These are phyloP conservation scores for Macrophomina phaseolina DNA, from an alignment of 2,329 filamentous ascomycete genomes.

Conservation along the genomic window DNA sequence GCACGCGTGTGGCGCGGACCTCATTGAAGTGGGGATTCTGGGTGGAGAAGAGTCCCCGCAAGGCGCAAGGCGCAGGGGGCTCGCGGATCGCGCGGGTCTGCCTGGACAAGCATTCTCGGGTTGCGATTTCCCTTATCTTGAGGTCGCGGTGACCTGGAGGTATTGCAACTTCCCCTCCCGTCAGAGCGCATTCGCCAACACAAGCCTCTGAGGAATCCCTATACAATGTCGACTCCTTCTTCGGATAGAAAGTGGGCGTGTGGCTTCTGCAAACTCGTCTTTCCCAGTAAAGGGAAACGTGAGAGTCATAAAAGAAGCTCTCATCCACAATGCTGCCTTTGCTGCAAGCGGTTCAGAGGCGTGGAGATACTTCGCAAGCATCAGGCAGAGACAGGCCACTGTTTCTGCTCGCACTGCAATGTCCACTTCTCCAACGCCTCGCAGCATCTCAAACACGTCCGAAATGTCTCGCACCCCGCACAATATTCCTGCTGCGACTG, in stretches of 20 bases:
- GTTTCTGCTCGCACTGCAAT: slow-evolving; percentile 30
- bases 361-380: background rate
- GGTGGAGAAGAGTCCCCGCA: no score
- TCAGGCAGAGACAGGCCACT: slow-evolving; percentile 24
- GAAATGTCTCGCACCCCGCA: slow-evolving; percentile 26
- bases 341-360: background rate
- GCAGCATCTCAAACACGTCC: slow-evolving; percentile 7
- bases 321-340: background rate
- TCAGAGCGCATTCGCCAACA: no score
- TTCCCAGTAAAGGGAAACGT: background rate
- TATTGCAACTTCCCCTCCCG: no score
- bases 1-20: no score
- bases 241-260: background rate
- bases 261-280: background rate
- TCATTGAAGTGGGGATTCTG: no score
- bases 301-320: background rate
- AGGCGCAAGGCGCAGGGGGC: no score
- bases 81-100: no score
- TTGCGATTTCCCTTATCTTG: no score
- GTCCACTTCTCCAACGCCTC: slow-evolving; percentile 27
- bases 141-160: no score
- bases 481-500: slow-evolving; percentile 31
- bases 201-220: no score
- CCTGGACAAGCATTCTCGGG: no score
- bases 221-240: no score